Evolutionary conservation across 129 eudicot genomes (phyloP).

Genomic region (Flaveria ramosissima): DNA sequence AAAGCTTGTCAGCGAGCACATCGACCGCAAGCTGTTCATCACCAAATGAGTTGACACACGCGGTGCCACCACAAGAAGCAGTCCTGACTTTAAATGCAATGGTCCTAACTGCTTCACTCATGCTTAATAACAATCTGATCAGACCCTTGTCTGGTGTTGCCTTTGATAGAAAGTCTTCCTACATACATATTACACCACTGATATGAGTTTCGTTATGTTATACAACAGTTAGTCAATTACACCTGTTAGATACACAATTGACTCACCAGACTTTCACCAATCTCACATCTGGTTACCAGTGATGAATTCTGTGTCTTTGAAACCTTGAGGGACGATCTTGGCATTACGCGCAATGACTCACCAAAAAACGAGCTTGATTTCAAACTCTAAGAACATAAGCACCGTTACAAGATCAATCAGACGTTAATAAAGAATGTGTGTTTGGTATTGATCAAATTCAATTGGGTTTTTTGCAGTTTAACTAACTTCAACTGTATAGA

Average conservation of each 20-base stretch:
- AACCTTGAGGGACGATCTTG: slow-evolving; percentile 62
- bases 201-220: not conserved
- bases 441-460: no score
- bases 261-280: slow-evolving; percentile 95
- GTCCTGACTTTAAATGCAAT: slow-evolving; percentile 94
- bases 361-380: slow-evolving; percentile 86
- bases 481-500: not conserved
- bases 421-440: not conserved
- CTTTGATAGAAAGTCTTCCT: slow-evolving; percentile 88
- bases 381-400: slow-evolving; percentile 46
- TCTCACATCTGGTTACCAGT: slow-evolving; percentile 64
- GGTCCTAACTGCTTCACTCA: slow-evolving; percentile 95
- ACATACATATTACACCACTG: slow-evolving; percentile 11
- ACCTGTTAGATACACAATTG: not conserved
- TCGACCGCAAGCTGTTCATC: slow-evolving; percentile 99
- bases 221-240: not conserved
- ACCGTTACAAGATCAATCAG: not conserved
- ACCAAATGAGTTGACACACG: slow-evolving; percentile 92
- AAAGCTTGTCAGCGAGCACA: slow-evolving; percentile 92
- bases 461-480: not conserved
- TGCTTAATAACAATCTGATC: slow-evolving; percentile 78
- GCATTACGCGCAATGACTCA: slow-evolving; percentile 57
- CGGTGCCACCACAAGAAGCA: slow-evolving; percentile 98
- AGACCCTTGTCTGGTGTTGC: slow-evolving; percentile 86
- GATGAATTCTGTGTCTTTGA: slow-evolving; percentile 59